Evolutionary conservation across 805 yeast species (phyloP).

Genomic region (Candida boleticola): DNA sequence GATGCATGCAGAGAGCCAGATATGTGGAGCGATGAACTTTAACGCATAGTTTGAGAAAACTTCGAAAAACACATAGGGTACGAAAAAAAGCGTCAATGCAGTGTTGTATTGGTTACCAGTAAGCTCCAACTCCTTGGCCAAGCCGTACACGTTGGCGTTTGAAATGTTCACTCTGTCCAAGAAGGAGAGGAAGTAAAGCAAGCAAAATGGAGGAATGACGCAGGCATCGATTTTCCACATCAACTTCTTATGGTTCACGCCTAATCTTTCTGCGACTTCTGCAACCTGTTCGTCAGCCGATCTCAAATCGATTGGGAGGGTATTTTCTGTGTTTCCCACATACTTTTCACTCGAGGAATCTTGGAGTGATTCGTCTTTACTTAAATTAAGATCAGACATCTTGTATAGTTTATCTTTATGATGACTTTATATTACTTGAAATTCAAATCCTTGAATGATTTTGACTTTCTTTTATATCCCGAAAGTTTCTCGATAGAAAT

Average conservation of each 20-base stretch:
- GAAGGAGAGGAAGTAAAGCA: constrained; percentile 73
- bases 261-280: constrained; percentile 26
- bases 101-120: constrained; percentile 59
- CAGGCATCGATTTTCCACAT: constrained; percentile 67
- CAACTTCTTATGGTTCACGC: constrained; percentile 53
- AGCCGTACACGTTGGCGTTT: constrained; percentile 74
- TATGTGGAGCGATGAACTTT: constrained; percentile 59
- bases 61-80: constrained; percentile 66
- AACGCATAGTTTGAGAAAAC: constrained; percentile 61
- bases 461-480: too few species aligned
- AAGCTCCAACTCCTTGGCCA: constrained; percentile 53
- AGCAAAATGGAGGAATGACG: constrained; percentile 73
- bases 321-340: neutral
- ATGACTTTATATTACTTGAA: too few species aligned
- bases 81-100: constrained; percentile 68
- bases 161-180: constrained; percentile 81
- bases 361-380: neutral
- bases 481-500: too few species aligned
- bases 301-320: neutral
- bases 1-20: constrained; percentile 61
- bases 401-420: too few species aligned
- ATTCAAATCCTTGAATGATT: too few species aligned
- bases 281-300: constrained; percentile 12
- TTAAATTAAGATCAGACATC: too few species aligned
- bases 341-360: neutral